A percentile compares a stretch with the other conserved stretches of the same genome.
Evolutionary conservation across 768 basidiomycete species (phyloP).

Genomic region (Tephrocybe sp.): DNA sequence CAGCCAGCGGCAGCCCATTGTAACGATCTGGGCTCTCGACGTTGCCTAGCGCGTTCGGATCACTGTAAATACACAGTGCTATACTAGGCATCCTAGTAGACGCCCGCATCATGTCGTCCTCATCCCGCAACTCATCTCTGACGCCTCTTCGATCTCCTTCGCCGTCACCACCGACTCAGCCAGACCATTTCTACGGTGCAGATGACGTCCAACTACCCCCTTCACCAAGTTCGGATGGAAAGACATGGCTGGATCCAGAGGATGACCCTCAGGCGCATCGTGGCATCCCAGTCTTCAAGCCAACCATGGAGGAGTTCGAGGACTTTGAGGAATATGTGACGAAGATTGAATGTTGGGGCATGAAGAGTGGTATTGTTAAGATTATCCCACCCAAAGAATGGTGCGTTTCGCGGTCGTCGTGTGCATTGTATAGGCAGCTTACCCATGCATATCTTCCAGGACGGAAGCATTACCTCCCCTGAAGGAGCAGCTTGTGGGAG

Average conservation of each 20-base stretch:
- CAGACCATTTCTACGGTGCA: conserved; percentile 81
- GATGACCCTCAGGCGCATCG: conserved; percentile 81
- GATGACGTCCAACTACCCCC: conserved; percentile 50
- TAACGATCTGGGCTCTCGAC: conserved; percentile 1
- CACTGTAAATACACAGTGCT: not conserved
- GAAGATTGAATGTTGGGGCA: conserved; percentile 87
- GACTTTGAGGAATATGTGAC: conserved; percentile 93
- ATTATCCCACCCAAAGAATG: conserved; percentile 95
- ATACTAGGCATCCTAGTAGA: conserved; percentile 10
- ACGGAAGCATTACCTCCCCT: conserved; percentile 70
- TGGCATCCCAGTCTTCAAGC: conserved; percentile 96
- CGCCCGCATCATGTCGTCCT: conserved; percentile 27
- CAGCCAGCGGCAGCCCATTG: conserved; percentile 1
- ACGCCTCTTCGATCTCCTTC: conserved; percentile 56
- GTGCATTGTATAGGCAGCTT: not conserved
- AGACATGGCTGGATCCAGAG: conserved; percentile 70
- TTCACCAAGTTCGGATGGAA: conserved; percentile 63
- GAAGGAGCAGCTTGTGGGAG: conserved; percentile 62
- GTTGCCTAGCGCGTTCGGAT: conserved; percentile 6
- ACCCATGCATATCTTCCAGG: conserved; percentile 37
- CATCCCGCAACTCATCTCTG: conserved; percentile 41
- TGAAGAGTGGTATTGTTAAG: conserved; percentile 90
- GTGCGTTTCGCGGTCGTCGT: conserved; percentile 33
- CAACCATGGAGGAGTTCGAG: conserved; percentile 86
- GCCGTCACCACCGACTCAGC: conserved; percentile 58